Percentiles rank a stretch among this genome's conserved stretches.
These are phyloP conservation scores for Triticum turgidum DNA, from an alignment of 176 grass and related monocot species.

Conservation along the genomic window DNA sequence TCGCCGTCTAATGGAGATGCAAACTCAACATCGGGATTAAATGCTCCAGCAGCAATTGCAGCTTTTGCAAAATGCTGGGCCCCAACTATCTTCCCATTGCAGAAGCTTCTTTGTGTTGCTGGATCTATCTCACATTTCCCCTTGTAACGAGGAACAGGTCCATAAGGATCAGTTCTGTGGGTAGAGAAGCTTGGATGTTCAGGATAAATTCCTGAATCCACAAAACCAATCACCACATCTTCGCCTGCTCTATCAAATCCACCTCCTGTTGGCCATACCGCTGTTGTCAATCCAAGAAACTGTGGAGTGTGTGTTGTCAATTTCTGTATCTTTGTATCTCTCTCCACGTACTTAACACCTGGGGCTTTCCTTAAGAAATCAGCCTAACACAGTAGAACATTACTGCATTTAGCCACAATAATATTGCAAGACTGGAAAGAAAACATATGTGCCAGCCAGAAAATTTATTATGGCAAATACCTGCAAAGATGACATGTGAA, in stretches of 20 bases:
- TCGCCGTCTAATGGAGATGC: conserved; percentile 95
- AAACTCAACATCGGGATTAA: conserved; percentile 92
- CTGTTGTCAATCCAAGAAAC: conserved; percentile 88
- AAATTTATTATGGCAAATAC: conserved; percentile 37
- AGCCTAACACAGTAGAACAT: conserved; percentile 50
- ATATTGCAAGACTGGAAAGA: neutral
- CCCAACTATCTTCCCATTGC: conserved; percentile 99
- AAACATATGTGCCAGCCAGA: neutral
- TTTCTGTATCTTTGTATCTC: conserved; percentile 91
- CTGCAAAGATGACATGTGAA: conserved; percentile 88
- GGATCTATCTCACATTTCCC: conserved; percentile 97
- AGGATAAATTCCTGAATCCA: conserved; percentile 97
- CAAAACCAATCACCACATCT: conserved; percentile 96
- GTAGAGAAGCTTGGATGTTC: conserved; percentile 82
- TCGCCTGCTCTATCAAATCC: conserved; percentile 95
- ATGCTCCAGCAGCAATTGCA: conserved; percentile 87
- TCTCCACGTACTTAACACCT: conserved; percentile 90
- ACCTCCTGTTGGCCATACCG: conserved; percentile 84
- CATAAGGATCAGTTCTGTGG: conserved; percentile 75
- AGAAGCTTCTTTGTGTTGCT: conserved; percentile 67
- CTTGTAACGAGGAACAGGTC: conserved; percentile 64
- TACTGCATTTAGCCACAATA: neutral
- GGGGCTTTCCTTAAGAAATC: conserved; percentile 68
- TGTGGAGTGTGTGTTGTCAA: conserved; percentile 93
- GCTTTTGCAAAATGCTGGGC: conserved; percentile 99